Evolutionary conservation across 192 early-diverging fungal genomes (phyloP).

Genomic region (Backusella morwellensis): DNA sequence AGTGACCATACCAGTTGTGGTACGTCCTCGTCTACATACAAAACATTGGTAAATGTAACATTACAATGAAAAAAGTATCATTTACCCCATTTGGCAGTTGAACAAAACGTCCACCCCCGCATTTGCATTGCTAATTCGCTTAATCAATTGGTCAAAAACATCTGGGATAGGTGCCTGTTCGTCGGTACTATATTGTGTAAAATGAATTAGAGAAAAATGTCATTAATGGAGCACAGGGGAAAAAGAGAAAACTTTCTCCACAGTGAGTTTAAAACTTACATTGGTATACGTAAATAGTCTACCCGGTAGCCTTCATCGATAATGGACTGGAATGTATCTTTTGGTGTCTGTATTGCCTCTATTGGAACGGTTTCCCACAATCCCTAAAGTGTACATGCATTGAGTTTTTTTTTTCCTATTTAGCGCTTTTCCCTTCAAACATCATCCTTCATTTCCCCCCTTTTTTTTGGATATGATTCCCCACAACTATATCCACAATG

Average conservation of each 20-base stretch:
- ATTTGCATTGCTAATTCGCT: constrained; percentile 35
- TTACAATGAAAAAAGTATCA: not conserved
- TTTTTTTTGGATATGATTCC: not conserved
- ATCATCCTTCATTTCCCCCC: not conserved
- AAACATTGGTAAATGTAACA: not conserved
- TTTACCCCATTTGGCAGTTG: constrained; percentile 68
- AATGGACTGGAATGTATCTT: constrained; percentile 53
- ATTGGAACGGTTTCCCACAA: constrained; percentile 54
- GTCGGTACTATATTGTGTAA: constrained; percentile 34
- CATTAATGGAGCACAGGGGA: not conserved
- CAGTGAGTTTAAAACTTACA: constrained; percentile 31
- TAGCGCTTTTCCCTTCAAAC: not conserved
- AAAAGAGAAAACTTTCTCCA: not conserved
- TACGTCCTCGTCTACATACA: constrained; percentile 48
- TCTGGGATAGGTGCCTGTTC: constrained; percentile 67
- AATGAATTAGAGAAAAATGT: not conserved
- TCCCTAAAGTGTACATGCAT: not conserved
- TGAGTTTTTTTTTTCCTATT: not conserved
- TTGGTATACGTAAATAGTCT: constrained; percentile 59
- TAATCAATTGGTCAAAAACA: constrained; percentile 60
- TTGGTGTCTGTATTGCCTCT: constrained; percentile 52
- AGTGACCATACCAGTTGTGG: constrained; percentile 56
- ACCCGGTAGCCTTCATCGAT: constrained; percentile 50
- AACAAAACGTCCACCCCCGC: constrained; percentile 49
- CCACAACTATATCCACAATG: not conserved